phyloP scores from a whole-genome alignment of 257 asterid genomes.

The Scutellaria barbata region DNA sequence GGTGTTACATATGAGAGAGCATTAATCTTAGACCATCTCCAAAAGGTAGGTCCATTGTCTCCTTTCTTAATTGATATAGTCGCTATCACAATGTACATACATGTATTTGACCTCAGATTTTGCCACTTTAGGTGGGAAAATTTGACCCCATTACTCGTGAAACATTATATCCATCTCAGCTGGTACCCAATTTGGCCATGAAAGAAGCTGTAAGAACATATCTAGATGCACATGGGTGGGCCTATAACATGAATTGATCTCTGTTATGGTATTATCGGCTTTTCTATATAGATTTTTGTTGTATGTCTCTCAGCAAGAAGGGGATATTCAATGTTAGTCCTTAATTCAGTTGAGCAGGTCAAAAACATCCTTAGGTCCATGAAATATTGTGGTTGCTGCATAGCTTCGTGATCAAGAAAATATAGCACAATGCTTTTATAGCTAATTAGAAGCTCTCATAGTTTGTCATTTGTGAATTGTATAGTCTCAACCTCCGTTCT shows the following conservation, averaged over 20 bases:
- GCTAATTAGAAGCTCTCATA: conserved; percentile 31
- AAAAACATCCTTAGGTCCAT: neutral
- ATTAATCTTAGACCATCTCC: conserved; percentile 69
- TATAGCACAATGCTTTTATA: conserved; percentile 21
- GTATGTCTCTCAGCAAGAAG: conserved; percentile 24
- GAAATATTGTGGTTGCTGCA: neutral
- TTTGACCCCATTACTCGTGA: conserved; percentile 87
- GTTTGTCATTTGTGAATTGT: conserved; percentile 32
- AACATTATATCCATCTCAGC: conserved; percentile 60
- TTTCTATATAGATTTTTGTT: conserved; percentile 15
- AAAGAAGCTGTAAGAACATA: conserved; percentile 87
- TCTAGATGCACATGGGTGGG: conserved; percentile 81
- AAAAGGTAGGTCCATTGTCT: conserved; percentile 53
- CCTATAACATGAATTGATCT: conserved; percentile 66
- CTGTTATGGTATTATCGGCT: conserved; percentile 9
- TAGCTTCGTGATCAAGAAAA: conserved; percentile 3
- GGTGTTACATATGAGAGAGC: conserved; percentile 97
- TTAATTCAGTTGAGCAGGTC: conserved; percentile 13
- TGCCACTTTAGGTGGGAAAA: conserved; percentile 65
- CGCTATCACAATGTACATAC: neutral
- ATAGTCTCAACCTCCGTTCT: conserved; percentile 28
- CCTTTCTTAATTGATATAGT: neutral
- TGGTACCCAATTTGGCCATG: conserved; percentile 85
- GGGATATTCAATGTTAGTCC: conserved; percentile 11
- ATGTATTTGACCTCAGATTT: conserved; percentile 29